These are phyloP conservation scores for Backusella morwellensis DNA, from an alignment of 192 early-diverging fungal species.

Conservation along the genomic window DNA sequence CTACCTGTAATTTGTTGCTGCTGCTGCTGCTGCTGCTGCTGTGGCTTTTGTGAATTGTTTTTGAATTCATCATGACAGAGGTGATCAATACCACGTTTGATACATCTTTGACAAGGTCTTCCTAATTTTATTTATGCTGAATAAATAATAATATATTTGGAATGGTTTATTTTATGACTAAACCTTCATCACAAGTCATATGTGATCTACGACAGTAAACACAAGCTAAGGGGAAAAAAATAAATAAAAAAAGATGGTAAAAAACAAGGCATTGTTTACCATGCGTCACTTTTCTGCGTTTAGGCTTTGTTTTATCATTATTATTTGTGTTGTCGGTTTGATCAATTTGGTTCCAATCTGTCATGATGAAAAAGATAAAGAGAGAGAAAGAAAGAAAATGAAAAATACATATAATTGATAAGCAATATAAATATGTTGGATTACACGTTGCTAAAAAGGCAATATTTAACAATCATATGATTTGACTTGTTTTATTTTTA, in stretches of 20 bases:
- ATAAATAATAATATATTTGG: background rate
- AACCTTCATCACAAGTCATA: slow-evolving; percentile 92
- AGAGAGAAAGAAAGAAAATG: background rate
- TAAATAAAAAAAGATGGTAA: background rate
- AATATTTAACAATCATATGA: slow-evolving; percentile 5
- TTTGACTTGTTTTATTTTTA: background rate
- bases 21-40: slow-evolving; percentile 11
- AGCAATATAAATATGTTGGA: background rate
- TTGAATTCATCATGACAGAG: slow-evolving; percentile 86
- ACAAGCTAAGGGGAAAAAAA: slow-evolving; percentile 63
- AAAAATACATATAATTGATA: background rate
- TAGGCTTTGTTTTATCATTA: background rate
- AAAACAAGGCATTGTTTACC: background rate
- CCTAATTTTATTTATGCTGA: background rate
- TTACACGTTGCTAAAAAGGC: background rate
- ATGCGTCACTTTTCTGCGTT: background rate
- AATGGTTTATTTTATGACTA: background rate
- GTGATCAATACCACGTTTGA: slow-evolving; percentile 90
- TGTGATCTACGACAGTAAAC: slow-evolving; percentile 93
- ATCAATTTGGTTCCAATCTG: background rate
- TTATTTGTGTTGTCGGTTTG: background rate
- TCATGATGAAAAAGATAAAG: background rate
- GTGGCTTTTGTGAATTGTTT: slow-evolving; percentile 20
- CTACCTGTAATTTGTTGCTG: slow-evolving; percentile 17
- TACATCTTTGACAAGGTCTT: slow-evolving; percentile 91